Evolutionary conservation across 148 eudicot genomes (phyloP).

Genomic region (Camellia granthamiana): DNA sequence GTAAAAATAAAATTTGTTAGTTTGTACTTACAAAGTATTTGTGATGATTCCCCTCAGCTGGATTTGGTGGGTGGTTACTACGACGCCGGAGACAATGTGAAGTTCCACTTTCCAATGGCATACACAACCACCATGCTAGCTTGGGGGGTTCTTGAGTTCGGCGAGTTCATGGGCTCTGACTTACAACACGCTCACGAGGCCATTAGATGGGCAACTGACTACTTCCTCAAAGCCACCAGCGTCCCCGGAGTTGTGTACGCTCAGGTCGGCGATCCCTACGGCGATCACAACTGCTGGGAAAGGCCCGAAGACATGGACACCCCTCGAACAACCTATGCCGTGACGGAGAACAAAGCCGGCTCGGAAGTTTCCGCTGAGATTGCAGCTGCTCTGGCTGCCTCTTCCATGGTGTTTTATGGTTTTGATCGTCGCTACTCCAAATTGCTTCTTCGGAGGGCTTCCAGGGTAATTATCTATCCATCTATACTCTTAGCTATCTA

Average conservation of each 20-base stretch:
- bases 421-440: slow-evolving; percentile 24
- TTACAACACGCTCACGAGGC: slow-evolving; percentile 39
- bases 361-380: slow-evolving; percentile 65
- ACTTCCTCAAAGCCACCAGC: slow-evolving; percentile 44
- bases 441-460: slow-evolving; percentile 42
- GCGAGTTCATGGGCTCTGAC: slow-evolving; percentile 35
- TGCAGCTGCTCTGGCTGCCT: slow-evolving; percentile 61
- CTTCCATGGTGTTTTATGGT: slow-evolving; percentile 44
- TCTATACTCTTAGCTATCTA: no score
- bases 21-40: no score
- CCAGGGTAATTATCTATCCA: slow-evolving; percentile 22
- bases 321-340: slow-evolving; percentile 43
- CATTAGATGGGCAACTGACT: slow-evolving; percentile 57
- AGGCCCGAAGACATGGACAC: slow-evolving; percentile 78
- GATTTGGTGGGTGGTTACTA: slow-evolving; percentile 69
- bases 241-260: slow-evolving; percentile 38
- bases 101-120: slow-evolving; percentile 73
- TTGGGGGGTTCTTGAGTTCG: slow-evolving; percentile 59
- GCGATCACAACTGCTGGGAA: slow-evolving; percentile 68
- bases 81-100: slow-evolving; percentile 74
- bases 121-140: slow-evolving; percentile 64
- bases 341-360: slow-evolving; percentile 36
- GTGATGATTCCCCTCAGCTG: slow-evolving; percentile 18
- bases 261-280: slow-evolving; percentile 52
- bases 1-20: no score